Percentiles rank a stretch among this genome's conserved stretches.
Evolutionary conservation across 2,329 filamentous ascomycete genomes (phyloP).

Genomic region (Epichloe aotearoae): DNA sequence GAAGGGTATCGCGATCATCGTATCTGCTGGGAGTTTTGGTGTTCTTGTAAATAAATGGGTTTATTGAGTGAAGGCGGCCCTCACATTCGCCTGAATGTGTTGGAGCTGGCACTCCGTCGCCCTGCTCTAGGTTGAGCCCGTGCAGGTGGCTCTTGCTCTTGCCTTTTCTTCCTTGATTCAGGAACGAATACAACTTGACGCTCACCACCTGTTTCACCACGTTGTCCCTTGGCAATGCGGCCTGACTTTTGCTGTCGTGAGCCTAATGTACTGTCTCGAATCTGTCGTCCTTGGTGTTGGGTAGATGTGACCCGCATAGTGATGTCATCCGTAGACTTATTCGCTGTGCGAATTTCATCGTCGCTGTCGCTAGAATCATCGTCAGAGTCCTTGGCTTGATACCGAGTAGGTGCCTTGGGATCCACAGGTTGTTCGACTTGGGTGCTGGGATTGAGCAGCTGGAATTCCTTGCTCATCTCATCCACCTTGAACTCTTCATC

Average conservation of each 20-base stretch:
- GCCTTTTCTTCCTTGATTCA: slow-evolving; percentile 37
- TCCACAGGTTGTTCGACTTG: slow-evolving; percentile 23
- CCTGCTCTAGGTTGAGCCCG: slow-evolving; percentile 22
- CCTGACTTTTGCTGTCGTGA: slow-evolving; percentile 38
- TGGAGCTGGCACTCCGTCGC: slow-evolving; percentile 61
- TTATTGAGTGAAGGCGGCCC: background rate
- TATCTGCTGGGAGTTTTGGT: background rate
- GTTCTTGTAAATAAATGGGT: slow-evolving; percentile 10
- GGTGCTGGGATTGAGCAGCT: slow-evolving; percentile 78
- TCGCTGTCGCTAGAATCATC: slow-evolving; percentile 32
- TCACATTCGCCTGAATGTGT: slow-evolving; percentile 57
- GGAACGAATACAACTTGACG: slow-evolving; percentile 64
- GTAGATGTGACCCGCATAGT: slow-evolving; percentile 58
- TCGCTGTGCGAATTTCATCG: slow-evolving; percentile 11
- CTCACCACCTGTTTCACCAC: slow-evolving; percentile 44
- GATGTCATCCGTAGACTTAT: slow-evolving; percentile 25
- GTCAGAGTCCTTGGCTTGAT: slow-evolving; percentile 28
- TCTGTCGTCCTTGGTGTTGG: slow-evolving; percentile 44
- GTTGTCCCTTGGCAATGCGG: slow-evolving; percentile 30
- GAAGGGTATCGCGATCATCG: background rate
- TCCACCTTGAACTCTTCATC: slow-evolving; percentile 89
- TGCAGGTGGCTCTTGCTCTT: slow-evolving; percentile 19
- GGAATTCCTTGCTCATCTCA: slow-evolving; percentile 78
- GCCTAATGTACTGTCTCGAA: slow-evolving; percentile 43
- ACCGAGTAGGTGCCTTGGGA: slow-evolving; percentile 22